Base-by-base conservation (phyloP, 2,329 filamentous ascomycete genomes). In the Neopestalotiopsis rosae region DNA sequence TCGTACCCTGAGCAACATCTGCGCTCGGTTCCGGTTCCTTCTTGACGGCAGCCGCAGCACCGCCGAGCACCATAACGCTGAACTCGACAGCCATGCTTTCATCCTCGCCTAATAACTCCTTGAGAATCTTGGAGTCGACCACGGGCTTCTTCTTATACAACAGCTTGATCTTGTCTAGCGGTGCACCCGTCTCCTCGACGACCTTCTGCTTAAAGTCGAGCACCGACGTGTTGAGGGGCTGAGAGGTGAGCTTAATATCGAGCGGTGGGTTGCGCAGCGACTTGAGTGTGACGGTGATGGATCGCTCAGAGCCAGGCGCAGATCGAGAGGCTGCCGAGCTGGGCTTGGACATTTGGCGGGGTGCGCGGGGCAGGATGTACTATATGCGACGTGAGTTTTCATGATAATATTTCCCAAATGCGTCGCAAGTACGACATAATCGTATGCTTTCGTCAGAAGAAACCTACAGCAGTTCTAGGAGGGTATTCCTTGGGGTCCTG, bases 121-220 rank as follows among this genome's bases (percentile, higher is more conserved):
- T 88, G 5, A 98, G 81, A 0, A 92, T 90, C 83, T 95, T 96
- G 73, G 86, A 89, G 76, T 97, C 94, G 0, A 87, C 78, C 0
- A 94, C 88, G 0, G 95, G 95, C 81, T 97, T 97, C 84, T 96
- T 97, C 80, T 93, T 93, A 77, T 92, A 88, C 71, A 99, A 83
- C 10, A 99, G 82, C 83, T 95, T 94, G 78, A 98, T 89, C 85
- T 97, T 97, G 52, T 91, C 89, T n/a, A 89, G 81, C 2, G 90
- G 86, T 68, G 93, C 87, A 32, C 86, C 83, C 5, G 91, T 88
- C 72, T 92, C 85, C 17, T 84, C 79, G 1, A 90, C 87, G 58
- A 97, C 90, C 2, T 87, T 84, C 66, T 87, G 83, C 79, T 97
- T 97, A 74, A 98, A 83, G 70, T 95, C 92, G 72, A 93, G 90